Base-by-base conservation (phyloP, 2,329 filamentous ascomycete genomes). In the Ceratocystis diversiconidia region DNA sequence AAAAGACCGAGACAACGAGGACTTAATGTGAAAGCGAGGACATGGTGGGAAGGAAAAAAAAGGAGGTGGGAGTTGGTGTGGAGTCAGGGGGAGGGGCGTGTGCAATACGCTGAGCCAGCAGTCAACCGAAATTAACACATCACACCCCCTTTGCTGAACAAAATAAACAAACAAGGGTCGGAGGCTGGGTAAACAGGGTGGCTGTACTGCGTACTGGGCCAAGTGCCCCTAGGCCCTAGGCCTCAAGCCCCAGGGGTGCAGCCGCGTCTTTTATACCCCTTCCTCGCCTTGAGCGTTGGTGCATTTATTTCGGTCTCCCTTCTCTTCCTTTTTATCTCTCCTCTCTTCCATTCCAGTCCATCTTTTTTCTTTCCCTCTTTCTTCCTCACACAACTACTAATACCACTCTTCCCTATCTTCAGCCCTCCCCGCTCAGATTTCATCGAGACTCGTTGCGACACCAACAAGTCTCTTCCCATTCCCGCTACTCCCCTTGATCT, bases 391-490 rank as follows among this genome's bases (percentile, higher is more conserved):
- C 85, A 75, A 65, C 65, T 62, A 66, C 62, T 48, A 65, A 15
- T 65, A 36, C 52, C 10, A 15, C 36, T 41, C 36, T 61, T 44
- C n/a, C 15, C 65, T 69, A 68, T 70, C 65, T 70, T 61, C 66
- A 68, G 44, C 63, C 69, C 65, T 73, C 76, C 72, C 72, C 71
- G 70, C 70, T 72, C 72, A 70, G 72, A 78, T 72, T 85, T 84
- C 79, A 78, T 81, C 72, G 83, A 87, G 75, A 80, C 83, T 75
- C 83, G 84, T 74, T 77, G 89, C 75, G 83, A 89, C 77, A 79
- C 85, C 73, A 80, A 88, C 75, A 72, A 72, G 69, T 79, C 79
- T 70, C 75, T 76, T 71, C 76, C 77, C 72, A 74, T 76, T 69
- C 76, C 76, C 73, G 74, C 79, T 71, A 73, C 73, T 71, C 76